These are phyloP conservation scores for Tetracladium marchalianum DNA, from an alignment of 495 filamentous ascomycete species.

Conservation along the genomic window DNA sequence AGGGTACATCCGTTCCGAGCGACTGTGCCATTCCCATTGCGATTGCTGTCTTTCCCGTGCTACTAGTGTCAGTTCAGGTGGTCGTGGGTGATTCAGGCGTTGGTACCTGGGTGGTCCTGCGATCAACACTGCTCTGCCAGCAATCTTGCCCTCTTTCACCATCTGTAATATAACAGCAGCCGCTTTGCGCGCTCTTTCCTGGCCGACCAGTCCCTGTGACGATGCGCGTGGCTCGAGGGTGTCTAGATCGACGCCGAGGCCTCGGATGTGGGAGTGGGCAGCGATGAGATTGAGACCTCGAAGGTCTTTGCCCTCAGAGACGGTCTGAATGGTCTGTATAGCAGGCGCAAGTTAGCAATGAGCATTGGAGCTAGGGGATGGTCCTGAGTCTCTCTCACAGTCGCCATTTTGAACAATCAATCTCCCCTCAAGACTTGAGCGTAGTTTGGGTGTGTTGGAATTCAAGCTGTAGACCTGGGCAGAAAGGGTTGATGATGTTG, in stretches of 20 bases:
- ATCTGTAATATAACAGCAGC: slow-evolving; percentile 94
- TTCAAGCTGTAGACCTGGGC: no score
- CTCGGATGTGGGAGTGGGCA: slow-evolving; percentile 95
- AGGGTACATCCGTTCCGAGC: slow-evolving; percentile 85
- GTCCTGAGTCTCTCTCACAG: no score
- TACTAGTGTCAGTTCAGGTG: slow-evolving; percentile 15
- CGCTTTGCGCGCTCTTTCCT: slow-evolving; percentile 92
- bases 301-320: slow-evolving; percentile 90
- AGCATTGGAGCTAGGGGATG: background rate
- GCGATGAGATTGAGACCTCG: slow-evolving; percentile 93
- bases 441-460: no score
- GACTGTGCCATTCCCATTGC: slow-evolving; percentile 99
- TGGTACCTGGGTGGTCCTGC: slow-evolving; percentile 76
- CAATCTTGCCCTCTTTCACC: slow-evolving; percentile 98
- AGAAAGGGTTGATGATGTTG: no score
- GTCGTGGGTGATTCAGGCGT: background rate
- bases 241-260: slow-evolving; percentile 86
- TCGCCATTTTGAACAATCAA: no score
- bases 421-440: no score
- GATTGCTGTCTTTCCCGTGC: slow-evolving; percentile 96
- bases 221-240: slow-evolving; percentile 74
- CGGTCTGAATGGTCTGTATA: slow-evolving; percentile 73
- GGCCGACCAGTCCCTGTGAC: slow-evolving; percentile 96
- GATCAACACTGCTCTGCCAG: slow-evolving; percentile 88
- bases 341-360: no score